Percentiles rank a stretch among this genome's conserved stretches.
Evolutionary conservation across 225 moss, liverwort and hornwort genomes (phyloP).

Genomic region (Takakia lepidozioides): DNA sequence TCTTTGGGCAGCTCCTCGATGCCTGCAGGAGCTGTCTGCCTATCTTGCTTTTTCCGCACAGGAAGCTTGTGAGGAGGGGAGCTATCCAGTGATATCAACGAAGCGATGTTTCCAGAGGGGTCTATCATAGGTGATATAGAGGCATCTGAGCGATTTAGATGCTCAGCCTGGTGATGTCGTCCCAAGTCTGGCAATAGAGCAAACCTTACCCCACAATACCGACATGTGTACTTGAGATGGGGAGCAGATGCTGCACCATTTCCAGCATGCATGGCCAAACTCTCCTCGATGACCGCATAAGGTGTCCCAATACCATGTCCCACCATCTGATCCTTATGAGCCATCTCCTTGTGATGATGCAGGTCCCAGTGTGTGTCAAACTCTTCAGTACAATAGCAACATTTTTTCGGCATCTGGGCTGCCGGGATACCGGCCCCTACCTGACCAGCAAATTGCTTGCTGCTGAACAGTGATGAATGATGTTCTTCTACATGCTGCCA

Average conservation of each 20-base stretch:
- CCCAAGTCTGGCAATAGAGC: slow-evolving; percentile 53
- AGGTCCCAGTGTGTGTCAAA: slow-evolving; percentile 55
- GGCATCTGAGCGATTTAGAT: slow-evolving; percentile 47
- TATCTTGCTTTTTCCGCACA: slow-evolving; percentile 12
- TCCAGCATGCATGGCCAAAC: no score
- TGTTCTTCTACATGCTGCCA: slow-evolving; percentile 75
- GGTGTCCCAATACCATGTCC: no score
- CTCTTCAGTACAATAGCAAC: slow-evolving; percentile 44
- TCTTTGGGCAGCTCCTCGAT: slow-evolving; percentile 29
- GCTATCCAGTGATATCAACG: no score
- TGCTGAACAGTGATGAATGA: slow-evolving; percentile 67
- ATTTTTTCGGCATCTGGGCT: slow-evolving; percentile 27
- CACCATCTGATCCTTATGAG: slow-evolving; percentile 28
- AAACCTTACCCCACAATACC: slow-evolving; percentile 52
- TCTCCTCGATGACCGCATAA: no score
- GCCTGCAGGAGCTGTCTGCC: slow-evolving; percentile 14
- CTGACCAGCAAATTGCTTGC: slow-evolving; percentile 30
- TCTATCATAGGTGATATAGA: no score
- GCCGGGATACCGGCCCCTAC: slow-evolving; percentile 17
- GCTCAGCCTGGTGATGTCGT: slow-evolving; percentile 69
- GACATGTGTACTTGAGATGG: slow-evolving; percentile 47
- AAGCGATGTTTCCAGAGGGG: no score
- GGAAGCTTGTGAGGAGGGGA: slow-evolving; percentile 5
- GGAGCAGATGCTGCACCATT: no score
- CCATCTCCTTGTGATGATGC: slow-evolving; percentile 38